Base-by-base conservation (phyloP, 1,284 basidiomycete species). In the Papiliotrema terrestris region DNA sequence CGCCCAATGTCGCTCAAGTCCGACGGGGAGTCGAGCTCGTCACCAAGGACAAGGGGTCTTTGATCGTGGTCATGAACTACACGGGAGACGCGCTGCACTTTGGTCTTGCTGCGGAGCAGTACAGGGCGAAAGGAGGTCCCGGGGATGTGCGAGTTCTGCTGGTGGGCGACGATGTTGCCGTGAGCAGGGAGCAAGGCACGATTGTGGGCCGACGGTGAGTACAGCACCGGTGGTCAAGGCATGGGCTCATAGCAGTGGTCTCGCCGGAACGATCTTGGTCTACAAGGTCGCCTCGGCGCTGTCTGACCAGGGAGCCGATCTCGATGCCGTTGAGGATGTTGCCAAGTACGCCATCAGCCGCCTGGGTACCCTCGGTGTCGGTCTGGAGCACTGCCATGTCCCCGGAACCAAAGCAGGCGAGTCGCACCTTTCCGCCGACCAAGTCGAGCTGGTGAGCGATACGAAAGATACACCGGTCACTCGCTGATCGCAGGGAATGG, bases 81-180 rank as follows among this genome's bases (percentile, higher is more conserved):
- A 93, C 91, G 0, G 90, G 91, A 26, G 91, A 96, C 67, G 84
- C 94, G 15, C 83, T 97, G 49, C 91, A 94, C 72, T 96, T 97
- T 67, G 92, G 93, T 43, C 82, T 97, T 8, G 91, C 91, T 3
- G 90, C 86, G 61, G 93, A 97, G 72, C 86, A 90, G 59, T 86
- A 86, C 66, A 83, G 86, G 2, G 86, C 88, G 0, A 77, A 81
- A 36, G 83, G 89, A 58, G 84, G 87, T 0, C 81, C 83, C 22
- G 86, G 86, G 48, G 80, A 81, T 32, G 83, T 93, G 65, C 86
- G 84, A 63, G 89, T 96, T 58, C 79, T 95, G 41, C 82, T 93
- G 56, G 91, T 96, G 13, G 90, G 87, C 8, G 93, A 97, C 72
- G 93, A 97, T 73, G 90, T 94, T 15, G 86, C 91, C 1, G 92